These are phyloP conservation scores for Morella rubra DNA, from an alignment of 306 rosid genomes.

Conservation along the genomic window DNA sequence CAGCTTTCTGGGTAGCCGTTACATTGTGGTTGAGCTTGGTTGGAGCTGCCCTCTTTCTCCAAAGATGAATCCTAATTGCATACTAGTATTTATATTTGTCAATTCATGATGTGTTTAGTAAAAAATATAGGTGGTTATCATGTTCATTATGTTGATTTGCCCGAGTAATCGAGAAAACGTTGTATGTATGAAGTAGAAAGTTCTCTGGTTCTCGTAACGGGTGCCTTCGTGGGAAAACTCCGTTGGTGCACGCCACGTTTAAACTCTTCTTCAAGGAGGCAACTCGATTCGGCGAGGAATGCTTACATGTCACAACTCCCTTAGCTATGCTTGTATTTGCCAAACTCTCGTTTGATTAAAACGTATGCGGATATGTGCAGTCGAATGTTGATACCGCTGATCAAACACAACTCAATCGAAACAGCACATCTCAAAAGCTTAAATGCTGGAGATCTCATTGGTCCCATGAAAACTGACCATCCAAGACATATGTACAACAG, in stretches of 20 bases:
- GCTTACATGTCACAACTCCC: too few relatives aligned
- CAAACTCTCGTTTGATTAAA: too few relatives aligned
- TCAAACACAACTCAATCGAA: too few relatives aligned
- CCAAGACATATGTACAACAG: too few relatives aligned
- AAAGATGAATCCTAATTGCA: constrained; percentile 46
- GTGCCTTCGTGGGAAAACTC: background rate
- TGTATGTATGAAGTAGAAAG: constrained; percentile 13
- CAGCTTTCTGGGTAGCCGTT: constrained; percentile 78
- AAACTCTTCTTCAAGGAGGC: constrained; percentile 6
- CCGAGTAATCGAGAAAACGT: constrained; percentile 29
- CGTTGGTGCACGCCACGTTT: background rate
- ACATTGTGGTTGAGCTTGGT: constrained; percentile 88
- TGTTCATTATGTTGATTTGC: constrained; percentile 22
- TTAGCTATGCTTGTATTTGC: too few relatives aligned
- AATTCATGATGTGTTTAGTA: constrained; percentile 29
- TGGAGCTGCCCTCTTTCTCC: constrained; percentile 78
- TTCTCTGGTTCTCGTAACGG: background rate
- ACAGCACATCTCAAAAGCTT: too few relatives aligned
- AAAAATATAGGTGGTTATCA: constrained; percentile 3
- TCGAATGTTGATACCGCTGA: too few relatives aligned
- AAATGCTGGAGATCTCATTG: too few relatives aligned
- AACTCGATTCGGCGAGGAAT: background rate
- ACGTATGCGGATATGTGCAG: too few relatives aligned
- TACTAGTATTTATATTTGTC: constrained; percentile 26
- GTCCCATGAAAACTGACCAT: too few relatives aligned